Evolutionary conservation across 2,329 filamentous ascomycete genomes (phyloP), one percentile per base, ranked within the genome.

Genomic region (Bipolaris cookei): DNA sequence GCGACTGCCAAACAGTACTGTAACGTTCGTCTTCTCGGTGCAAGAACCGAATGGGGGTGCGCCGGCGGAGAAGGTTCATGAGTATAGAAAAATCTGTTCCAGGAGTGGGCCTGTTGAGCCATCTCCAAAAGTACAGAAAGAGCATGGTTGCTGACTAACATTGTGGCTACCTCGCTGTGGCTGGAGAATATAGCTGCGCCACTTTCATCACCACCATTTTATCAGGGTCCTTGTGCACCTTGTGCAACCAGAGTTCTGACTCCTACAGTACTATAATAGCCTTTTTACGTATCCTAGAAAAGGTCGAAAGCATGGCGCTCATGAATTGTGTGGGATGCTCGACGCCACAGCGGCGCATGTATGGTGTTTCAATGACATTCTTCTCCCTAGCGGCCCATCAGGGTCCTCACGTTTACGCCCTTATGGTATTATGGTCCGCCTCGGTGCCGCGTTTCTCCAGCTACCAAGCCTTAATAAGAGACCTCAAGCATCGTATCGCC

Each of bases 301-400:
- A 6, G 2, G 11, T 20, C 6, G 11, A n/a, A 32, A 8, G 18
- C n/a, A 44, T 18, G 4, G 16, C 39, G 20, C 39, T 23, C 16
- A 23, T 39, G 46, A 42, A 37, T 28, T 30, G 35, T 37, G 32
- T 21, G 20, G 21, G 28, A 30, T 11, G 28, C 34, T 21, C 11
- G 39, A 47, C 43, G 42, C 48, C 35, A 53, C 51, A 37, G 48
- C 41, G 30, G 8, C 30, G 21, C 23, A 13, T 16, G 5, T 23
- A 14, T 37, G 13, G 23, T 45, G 46, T 21, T 41, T n/a, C 35
- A 52, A 43, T 53, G 54, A 16, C n/a, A 56, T 47, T 23, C 35
- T 23, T 37, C 32, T 21, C 11, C 28, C 37, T 57, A 57, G 54
- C 54, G 54, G n/a, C 14, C 54, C 54, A 57, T 57, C 54, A 57